Conservation (phyloP, 2,329 filamentous ascomycete species). For the Thielaviopsis musarum region DNA sequence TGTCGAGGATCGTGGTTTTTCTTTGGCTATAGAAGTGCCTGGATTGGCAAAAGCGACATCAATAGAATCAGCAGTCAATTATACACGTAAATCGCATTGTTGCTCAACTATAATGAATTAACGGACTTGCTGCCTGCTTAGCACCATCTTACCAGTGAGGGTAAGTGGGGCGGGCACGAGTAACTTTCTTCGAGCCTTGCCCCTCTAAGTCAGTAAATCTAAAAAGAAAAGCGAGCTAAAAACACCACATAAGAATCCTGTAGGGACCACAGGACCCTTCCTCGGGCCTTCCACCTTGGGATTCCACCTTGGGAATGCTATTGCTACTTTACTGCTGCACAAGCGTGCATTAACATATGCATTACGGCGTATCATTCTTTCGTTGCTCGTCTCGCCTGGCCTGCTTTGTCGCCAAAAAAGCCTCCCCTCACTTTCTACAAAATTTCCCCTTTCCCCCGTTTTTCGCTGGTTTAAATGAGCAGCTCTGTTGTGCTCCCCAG, state of each 20-base stretch:
- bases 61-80: no score
- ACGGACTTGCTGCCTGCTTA: no score
- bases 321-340: background rate
- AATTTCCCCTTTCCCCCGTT: background rate
- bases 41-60: no score
- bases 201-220: background rate
- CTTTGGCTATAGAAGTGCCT: no score
- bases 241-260: background rate
- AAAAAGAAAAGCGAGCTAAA: background rate
- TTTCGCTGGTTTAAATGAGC: background rate
- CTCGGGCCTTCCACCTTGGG: background rate
- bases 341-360: background rate
- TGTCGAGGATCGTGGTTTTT: no score
- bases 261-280: background rate
- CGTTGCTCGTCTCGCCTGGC: no score
- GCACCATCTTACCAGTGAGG: no score
- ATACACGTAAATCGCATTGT: no score
- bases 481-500: background rate
- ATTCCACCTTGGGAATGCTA: background rate
- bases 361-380: background rate
- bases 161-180: no score
- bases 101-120: no score
- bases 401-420: no score
- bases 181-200: background rate
- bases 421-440: no score